Percentiles rank a stretch among this genome's conserved stretches.
Conservation (phyloP, 148 eudicot genomes). For the Pharnaceum exiguum region DNA sequence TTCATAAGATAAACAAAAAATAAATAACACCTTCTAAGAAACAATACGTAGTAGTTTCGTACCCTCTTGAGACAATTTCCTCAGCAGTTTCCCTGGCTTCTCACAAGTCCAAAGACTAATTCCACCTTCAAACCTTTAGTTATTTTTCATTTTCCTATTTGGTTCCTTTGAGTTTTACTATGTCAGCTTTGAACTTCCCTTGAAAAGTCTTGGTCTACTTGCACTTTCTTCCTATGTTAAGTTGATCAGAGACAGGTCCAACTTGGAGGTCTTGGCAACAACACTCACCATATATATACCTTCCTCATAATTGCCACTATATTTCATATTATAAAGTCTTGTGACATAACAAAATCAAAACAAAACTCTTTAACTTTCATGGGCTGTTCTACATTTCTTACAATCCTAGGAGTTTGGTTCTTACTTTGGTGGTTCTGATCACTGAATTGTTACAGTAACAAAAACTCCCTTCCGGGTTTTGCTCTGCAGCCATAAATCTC, state of each 20-base stretch:
- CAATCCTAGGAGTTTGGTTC: slow-evolving; percentile 9
- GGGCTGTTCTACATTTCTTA: not conserved
- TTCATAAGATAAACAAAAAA: too few relatives aligned
- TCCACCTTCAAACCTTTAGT: slow-evolving; percentile 8
- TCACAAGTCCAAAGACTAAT: slow-evolving; percentile 15
- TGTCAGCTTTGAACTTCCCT: slow-evolving; percentile 13
- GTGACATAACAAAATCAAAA: too few relatives aligned
- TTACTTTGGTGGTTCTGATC: slow-evolving; percentile 4
- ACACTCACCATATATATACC: not conserved
- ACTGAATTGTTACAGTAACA: too few relatives aligned
- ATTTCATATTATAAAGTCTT: too few relatives aligned
- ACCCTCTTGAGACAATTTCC: too few relatives aligned
- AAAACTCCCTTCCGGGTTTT: slow-evolving; percentile 15
- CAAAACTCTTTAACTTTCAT: not conserved
- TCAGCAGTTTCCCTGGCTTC: slow-evolving; percentile 2
- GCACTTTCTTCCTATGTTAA: not conserved
- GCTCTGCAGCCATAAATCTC: not conserved
- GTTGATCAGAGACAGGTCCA: slow-evolving; percentile 17
- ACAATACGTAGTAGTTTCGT: not conserved
- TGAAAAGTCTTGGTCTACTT: slow-evolving; percentile 1
- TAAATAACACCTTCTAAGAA: slow-evolving; percentile 1
- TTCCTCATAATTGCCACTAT: not conserved
- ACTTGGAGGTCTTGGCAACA: slow-evolving; percentile 8
- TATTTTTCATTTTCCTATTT: not conserved
- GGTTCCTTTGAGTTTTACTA: not conserved